Conservation (phyloP, 2,329 filamentous ascomycete genomes). For the Alternaria sp. region DNA sequence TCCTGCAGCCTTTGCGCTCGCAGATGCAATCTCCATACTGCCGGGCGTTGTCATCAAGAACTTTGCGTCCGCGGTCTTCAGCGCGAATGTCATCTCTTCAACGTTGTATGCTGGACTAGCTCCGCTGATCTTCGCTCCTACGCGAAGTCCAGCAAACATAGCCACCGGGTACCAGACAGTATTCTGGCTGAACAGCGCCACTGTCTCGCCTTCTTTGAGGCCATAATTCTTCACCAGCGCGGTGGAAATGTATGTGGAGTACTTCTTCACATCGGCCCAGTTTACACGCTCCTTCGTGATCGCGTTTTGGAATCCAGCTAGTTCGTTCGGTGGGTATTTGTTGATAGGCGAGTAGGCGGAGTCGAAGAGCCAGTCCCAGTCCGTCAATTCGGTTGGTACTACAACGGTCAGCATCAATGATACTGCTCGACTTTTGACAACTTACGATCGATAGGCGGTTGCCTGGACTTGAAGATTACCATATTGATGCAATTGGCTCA, state of each 20-base stretch:
- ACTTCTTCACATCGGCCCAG: conserved; percentile 64
- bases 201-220: conserved; percentile 61
- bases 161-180: conserved; percentile 72
- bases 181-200: conserved; percentile 68
- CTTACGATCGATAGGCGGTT: conserved; percentile 52
- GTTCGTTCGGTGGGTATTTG: conserved; percentile 46
- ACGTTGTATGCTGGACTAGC: conserved; percentile 70
- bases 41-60: conserved; percentile 64
- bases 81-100: conserved; percentile 71
- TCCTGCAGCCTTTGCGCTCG: conserved; percentile 62
- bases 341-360: conserved; percentile 59
- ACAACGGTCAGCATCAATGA: conserved; percentile 6
- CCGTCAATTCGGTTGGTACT: conserved; percentile 62
- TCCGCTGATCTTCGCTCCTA: conserved; percentile 65
- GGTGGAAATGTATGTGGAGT: conserved; percentile 65
- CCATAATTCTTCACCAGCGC: conserved; percentile 63
- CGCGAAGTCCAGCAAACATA: conserved; percentile 63
- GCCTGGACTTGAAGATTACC: conserved; percentile 51
- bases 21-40: conserved; percentile 61
- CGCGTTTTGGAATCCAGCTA: conserved; percentile 65
- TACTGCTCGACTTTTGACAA: neutral
- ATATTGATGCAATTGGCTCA: conserved; percentile 26
- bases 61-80: conserved; percentile 63
- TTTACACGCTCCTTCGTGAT: conserved; percentile 64
- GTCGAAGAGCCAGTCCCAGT: conserved; percentile 69